Conservation (phyloP, 441 rosid species). For the Adansonia grandidieri region DNA sequence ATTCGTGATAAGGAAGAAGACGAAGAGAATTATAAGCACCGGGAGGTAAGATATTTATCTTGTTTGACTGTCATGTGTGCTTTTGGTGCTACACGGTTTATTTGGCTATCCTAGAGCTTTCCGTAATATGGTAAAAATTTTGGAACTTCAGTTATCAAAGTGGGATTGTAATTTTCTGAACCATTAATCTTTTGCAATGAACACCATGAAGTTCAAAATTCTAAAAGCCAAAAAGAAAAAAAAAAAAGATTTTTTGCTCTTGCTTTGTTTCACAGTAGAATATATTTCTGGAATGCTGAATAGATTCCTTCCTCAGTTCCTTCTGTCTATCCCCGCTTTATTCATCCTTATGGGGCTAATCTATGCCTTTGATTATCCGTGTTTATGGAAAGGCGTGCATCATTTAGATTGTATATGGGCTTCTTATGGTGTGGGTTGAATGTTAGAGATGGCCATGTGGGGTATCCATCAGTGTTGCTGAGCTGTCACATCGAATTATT, state of each 20-base stretch:
- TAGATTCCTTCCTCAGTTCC: not conserved
- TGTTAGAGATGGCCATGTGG: constrained; percentile 25
- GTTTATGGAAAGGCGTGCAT: not conserved
- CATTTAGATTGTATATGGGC: constrained; percentile 12
- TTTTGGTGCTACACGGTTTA: constrained; percentile 21
- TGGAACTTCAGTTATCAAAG: not conserved
- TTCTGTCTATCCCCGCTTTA: not conserved
- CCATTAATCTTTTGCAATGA: not conserved
- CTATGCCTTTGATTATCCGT: not conserved
- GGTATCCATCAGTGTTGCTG: constrained; percentile 10
- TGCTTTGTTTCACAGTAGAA: not conserved
- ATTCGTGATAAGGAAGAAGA: constrained; percentile 89
- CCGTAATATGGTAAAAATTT: not conserved
- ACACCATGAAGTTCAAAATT: not conserved
- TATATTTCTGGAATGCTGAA: not conserved
- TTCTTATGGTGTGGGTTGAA: constrained; percentile 18
- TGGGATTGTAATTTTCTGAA: not conserved
- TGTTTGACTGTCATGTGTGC: not conserved
- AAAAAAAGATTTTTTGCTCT: not conserved
- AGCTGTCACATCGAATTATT: not conserved
- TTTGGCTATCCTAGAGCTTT: constrained; percentile 6
- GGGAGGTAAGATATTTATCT: constrained; percentile 71
- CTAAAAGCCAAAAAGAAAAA: not conserved
- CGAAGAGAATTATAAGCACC: constrained; percentile 89
- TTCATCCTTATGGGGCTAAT: constrained; percentile 9